Evolutionary conservation across 75 land plant species (phyloP).

Genomic region (Cunninghamia lanceolata): DNA sequence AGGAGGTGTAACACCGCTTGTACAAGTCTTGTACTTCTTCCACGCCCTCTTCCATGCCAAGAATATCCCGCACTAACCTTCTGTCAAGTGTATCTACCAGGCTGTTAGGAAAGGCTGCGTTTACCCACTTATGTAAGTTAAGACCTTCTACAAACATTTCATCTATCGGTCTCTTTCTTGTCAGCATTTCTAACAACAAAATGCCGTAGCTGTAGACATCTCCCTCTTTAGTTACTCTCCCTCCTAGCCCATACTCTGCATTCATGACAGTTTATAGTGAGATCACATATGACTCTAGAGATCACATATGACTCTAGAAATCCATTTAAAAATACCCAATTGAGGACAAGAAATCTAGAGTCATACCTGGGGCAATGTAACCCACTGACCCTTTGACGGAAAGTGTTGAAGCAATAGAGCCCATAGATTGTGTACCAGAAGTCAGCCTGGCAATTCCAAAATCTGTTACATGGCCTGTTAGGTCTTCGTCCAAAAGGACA

Average conservation of each 20-base stretch:
- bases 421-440: background rate
- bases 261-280: background rate
- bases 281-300: background rate
- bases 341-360: background rate
- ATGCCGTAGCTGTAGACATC: conserved; percentile 7
- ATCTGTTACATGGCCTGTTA: conserved; percentile 10
- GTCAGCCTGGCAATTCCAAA: conserved; percentile 16
- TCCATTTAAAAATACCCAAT: background rate
- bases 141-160: background rate
- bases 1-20: background rate
- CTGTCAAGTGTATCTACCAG: background rate
- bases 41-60: background rate
- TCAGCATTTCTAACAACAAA: background rate
- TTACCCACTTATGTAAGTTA: background rate
- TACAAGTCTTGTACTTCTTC: background rate
- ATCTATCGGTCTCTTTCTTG: background rate
- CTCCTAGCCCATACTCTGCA: background rate
- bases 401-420: background rate
- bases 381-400: background rate
- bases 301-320: background rate
- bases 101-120: background rate
- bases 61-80: background rate
- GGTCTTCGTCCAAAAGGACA: conserved; percentile 14
- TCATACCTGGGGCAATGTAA: conserved; percentile 1
- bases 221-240: background rate